Evolutionary conservation across 768 basidiomycete species (phyloP), one percentile per base, ranked within the genome.

Genomic region (Russula brevipes): DNA sequence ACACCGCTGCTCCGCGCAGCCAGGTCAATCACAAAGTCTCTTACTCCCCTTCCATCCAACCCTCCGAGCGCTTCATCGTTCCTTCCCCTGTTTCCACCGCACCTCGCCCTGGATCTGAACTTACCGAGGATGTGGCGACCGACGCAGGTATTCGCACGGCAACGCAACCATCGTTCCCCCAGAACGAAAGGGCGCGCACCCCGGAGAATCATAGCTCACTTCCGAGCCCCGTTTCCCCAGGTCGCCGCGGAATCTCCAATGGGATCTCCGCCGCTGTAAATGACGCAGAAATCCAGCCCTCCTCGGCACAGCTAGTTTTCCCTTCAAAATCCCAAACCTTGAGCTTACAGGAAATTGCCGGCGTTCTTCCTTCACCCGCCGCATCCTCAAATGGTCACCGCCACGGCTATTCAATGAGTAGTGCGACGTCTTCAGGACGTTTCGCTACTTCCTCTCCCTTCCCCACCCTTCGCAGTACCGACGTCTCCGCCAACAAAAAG

Each of bases 1-100:
- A 77, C 17, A n/a, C 24, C 0, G 30, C 53, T 46, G 46, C 30
- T 11, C 46, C 47, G 1, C 41, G 10, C 31, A 7, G 11, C 33
- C 42, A 51, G 24, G 54, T 49, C 54, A 16, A 33, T 42, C 38
- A 33, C 19, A 56, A 30, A 36, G 7, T 57, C 45, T 41, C 62
- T 5, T 42, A 49, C 19, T 54, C 59, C 14, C 52, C 63, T 1
- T 59, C 64, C 42, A 72, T 76, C 46, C 49, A 69, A 5, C 71
- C 75, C 2, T 75, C 74, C 12, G 72, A 73, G 24, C 66, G 68
- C 11, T 76, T 70, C 64, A 70, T 76, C 31, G 73, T 76, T 1
- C 73, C 73, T 19, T 72, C 70, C 19, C 73, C 72, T 3, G 54
- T 24, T 30, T 72, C 70, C 12, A 71, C 72, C 7, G 57, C 10